Conservation (phyloP, 345 rosid species). For the Syzygium oleosum region DNA sequence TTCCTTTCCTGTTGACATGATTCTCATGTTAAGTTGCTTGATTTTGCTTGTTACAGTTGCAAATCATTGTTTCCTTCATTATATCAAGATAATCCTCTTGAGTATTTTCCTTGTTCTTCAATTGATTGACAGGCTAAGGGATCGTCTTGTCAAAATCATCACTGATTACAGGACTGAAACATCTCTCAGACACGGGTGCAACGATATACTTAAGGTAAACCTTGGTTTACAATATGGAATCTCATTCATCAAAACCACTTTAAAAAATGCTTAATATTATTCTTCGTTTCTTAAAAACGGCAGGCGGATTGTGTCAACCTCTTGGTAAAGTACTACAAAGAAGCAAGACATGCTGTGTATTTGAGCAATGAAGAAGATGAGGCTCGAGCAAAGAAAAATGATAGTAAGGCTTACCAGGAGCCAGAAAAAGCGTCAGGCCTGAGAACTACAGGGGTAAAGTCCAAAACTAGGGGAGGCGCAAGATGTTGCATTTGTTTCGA, state of each 20-base stretch:
- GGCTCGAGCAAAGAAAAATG: constrained; percentile 46
- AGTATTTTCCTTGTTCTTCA: neutral
- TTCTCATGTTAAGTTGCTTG: neutral
- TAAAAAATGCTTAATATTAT: neutral
- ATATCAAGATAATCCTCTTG: neutral
- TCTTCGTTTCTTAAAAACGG: constrained; percentile 4
- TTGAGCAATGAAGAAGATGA: constrained; percentile 64
- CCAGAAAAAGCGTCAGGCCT: constrained; percentile 27
- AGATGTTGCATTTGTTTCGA: constrained; percentile 97
- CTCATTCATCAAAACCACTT: neutral
- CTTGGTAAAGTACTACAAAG: constrained; percentile 78
- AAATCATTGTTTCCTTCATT: neutral
- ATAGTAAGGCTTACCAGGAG: constrained; percentile 31
- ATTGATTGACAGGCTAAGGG: constrained; percentile 58
- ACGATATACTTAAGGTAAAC: constrained; percentile 87
- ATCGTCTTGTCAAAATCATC: constrained; percentile 82
- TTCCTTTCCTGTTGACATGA: neutral
- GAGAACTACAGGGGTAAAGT: constrained; percentile 64
- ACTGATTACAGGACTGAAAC: constrained; percentile 99
- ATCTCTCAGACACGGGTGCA: constrained; percentile 95
- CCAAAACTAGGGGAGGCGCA: constrained; percentile 79
- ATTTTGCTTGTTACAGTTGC: neutral
- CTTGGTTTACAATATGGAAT: neutral
- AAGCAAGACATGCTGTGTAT: constrained; percentile 71
- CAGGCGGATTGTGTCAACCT: constrained; percentile 97